Percentiles rank a stretch among this genome's conserved stretches.
Conservation (phyloP, 1,284 basidiomycete species). For the Amylostereum areolatum region DNA sequence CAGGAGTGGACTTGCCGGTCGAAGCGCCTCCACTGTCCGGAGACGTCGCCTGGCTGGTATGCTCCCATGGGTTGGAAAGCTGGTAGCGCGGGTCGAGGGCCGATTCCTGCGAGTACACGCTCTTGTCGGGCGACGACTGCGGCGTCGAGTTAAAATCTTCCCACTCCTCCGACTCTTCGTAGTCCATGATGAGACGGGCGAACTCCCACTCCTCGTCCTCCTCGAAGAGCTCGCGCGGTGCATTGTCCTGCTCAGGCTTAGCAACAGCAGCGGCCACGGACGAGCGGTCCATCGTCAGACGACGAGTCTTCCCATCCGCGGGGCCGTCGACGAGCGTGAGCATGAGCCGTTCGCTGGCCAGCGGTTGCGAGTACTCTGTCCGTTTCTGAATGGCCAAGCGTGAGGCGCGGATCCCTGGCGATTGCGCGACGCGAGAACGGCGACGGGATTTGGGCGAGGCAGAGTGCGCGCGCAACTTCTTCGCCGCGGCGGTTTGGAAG, state of each 20-base stretch:
- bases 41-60: background rate
- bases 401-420: too few species aligned
- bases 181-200: background rate
- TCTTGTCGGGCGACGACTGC: background rate
- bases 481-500: too few species aligned
- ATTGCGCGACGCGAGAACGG: too few species aligned
- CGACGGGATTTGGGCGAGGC: too few species aligned
- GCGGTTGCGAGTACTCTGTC: too few species aligned
- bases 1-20: background rate
- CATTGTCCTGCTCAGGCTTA: background rate
- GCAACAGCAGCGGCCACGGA: background rate
- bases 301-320: too few species aligned
- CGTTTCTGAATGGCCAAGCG: too few species aligned
- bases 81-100: background rate
- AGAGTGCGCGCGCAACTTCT: too few species aligned
- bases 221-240: background rate
- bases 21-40: background rate
- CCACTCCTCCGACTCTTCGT: background rate
- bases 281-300: too few species aligned
- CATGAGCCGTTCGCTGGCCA: too few species aligned
- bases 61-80: background rate
- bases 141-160: background rate
- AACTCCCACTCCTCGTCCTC: slow-evolving; percentile 1
- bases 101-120: background rate
- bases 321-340: too few species aligned